Evolutionary conservation across 768 basidiomycete genomes (phyloP).

Genomic region (Agaricus blazei): DNA sequence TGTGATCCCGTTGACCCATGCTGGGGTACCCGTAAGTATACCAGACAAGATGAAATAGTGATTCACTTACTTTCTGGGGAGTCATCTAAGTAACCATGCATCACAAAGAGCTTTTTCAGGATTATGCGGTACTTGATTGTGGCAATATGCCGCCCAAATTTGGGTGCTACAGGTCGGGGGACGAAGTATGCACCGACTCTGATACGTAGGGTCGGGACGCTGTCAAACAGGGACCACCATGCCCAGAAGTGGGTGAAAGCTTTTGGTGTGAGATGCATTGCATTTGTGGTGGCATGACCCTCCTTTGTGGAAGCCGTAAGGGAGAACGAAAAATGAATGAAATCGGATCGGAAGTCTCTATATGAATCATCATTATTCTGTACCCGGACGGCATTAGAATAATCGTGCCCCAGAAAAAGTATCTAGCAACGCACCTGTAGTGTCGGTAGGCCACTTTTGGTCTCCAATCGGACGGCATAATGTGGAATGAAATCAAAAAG

Average conservation of each 20-base stretch:
- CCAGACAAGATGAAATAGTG: not conserved
- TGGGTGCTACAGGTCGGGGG: constrained; percentile 66
- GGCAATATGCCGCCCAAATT: constrained; percentile 83
- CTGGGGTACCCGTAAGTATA: constrained; percentile 22
- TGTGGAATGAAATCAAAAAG: constrained; percentile 79
- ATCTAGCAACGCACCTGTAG: constrained; percentile 38
- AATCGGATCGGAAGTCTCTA: constrained; percentile 87
- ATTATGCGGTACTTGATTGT: constrained; percentile 88
- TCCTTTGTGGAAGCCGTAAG: constrained; percentile 58
- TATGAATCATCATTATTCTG: constrained; percentile 67
- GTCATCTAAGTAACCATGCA: constrained; percentile 85
- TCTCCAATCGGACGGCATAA: constrained; percentile 62
- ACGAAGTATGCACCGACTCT: constrained; percentile 85
- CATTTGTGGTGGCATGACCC: constrained; percentile 16
- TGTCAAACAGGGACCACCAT: constrained; percentile 88
- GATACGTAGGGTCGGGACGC: constrained; percentile 72
- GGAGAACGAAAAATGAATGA: constrained; percentile 88
- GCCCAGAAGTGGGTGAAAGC: constrained; percentile 86
- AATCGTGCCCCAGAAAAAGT: not conserved
- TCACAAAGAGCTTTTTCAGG: constrained; percentile 73
- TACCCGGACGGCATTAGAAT: not conserved
- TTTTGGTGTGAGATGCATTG: constrained; percentile 78
- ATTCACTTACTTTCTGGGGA: constrained; percentile 49
- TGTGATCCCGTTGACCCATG: constrained; percentile 76
- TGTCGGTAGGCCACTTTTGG: constrained; percentile 35